Evolutionary conservation across 345 rosid species (phyloP), one percentile per base, ranked within the genome.

Genomic region (Acer yangbiense): DNA sequence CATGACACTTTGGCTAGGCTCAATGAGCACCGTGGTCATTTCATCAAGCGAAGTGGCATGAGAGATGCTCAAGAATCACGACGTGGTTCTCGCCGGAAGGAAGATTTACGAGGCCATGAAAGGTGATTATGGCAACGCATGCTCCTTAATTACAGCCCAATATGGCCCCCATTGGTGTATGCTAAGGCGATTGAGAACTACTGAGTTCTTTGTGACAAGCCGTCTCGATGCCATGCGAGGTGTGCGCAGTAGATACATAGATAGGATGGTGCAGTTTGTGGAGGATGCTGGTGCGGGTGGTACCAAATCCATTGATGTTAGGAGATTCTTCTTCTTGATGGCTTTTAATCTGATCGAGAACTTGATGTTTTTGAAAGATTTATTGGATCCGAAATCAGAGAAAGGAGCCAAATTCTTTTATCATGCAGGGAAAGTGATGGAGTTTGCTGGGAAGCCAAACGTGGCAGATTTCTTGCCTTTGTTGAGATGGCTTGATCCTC

Each of bases 51-150:
- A 83, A 29, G 85, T 85, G 66, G 97, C 97, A 14, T 83, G 90
- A 2, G 91, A 89, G 62, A 91, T 94, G 89, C 89, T 91, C 85
- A 91, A 88, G 86, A 87, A 89, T 79, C 94, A 90, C 1, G 94
- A 94, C 57, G 82, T 25, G n/a, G 92, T 82, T 11, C 82, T 91
- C 10, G 95, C 97, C 0, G 97, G 98, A 1, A 78, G 97, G 48
- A 92, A 89, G 80, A 88, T 94, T 6, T 94, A 94, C 54, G 97
- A 92, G 81, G 84, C 95, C 23, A 94, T 94, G 90, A 94, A 86
- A 82, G 92, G 89, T 8, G 68, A 82, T 3, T 16, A 80, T 21
- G 85, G 95, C 5, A 77, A 82, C 9, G 92, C 88, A 16, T 92
- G 94, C 4, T 92, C 95, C 0, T 75, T 92, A 1, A 89, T 94